A percentile compares a stretch with the other conserved stretches of the same genome.
Evolutionary conservation across 2,329 filamentous ascomycete genomes (phyloP).

Genomic region (Zasmidium cellare): DNA sequence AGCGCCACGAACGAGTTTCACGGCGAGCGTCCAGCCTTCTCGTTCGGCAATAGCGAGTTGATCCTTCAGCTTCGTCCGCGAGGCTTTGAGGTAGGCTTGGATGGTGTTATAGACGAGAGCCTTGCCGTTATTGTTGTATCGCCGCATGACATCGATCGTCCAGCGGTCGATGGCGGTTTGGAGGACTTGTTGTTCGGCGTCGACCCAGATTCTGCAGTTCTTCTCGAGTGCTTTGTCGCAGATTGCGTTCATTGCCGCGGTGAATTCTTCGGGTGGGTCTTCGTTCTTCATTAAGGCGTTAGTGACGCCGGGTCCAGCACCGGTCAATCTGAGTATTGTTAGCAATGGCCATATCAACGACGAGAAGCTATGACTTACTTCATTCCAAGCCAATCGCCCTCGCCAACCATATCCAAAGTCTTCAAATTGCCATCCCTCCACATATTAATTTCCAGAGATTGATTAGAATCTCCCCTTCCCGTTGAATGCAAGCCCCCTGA

Average conservation of each 20-base stretch:
- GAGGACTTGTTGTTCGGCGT: constrained; percentile 56
- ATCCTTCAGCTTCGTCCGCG: constrained; percentile 45
- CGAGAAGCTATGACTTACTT: constrained; percentile 47
- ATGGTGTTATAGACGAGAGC: constrained; percentile 53
- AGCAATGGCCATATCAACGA: neutral
- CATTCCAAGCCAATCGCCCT: constrained; percentile 54
- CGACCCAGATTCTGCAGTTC: constrained; percentile 50
- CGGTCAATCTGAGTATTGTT: constrained; percentile 43
- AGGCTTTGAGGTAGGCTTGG: constrained; percentile 55
- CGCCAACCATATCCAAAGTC: constrained; percentile 53
- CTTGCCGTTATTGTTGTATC: constrained; percentile 48
- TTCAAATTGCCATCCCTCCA: constrained; percentile 57
- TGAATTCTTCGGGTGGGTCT: constrained; percentile 43
- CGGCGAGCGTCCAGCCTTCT: constrained; percentile 52
- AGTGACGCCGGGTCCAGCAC: constrained; percentile 47
- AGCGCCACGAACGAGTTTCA: constrained; percentile 56
- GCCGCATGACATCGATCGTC: constrained; percentile 55
- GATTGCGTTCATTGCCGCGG: constrained; percentile 45
- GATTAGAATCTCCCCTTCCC: constrained; percentile 15
- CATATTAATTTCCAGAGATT: constrained; percentile 37
- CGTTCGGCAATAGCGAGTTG: constrained; percentile 48
- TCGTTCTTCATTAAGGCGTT: constrained; percentile 42
- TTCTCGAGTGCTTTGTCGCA: constrained; percentile 45
- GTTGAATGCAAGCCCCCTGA: constrained; percentile 6
- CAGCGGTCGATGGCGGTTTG: constrained; percentile 54